These are phyloP conservation scores for Bonia amplexicaulis DNA, from an alignment of 176 grass and related monocot species.

Conservation along the genomic window DNA sequence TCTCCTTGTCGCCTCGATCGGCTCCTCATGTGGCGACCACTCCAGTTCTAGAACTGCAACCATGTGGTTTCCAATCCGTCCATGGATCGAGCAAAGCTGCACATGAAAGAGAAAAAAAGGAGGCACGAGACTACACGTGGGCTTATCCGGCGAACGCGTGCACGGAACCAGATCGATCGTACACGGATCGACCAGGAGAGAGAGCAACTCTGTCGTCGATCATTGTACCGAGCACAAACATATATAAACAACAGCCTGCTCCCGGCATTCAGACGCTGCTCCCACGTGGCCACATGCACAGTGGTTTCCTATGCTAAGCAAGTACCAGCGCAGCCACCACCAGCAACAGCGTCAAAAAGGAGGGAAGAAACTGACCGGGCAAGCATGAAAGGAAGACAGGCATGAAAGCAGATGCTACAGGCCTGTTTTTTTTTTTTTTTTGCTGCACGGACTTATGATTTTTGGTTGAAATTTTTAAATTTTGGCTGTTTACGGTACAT, in stretches of 20 bases:
- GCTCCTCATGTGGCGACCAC: conserved; percentile 8
- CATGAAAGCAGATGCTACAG: no score
- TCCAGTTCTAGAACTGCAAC: neutral
- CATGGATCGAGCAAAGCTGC: neutral
- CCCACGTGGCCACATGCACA: conserved; percentile 13
- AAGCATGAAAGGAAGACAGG: neutral
- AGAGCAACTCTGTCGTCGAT: neutral
- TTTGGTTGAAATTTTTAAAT: no score
- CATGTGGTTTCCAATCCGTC: neutral
- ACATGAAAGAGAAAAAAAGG: neutral
- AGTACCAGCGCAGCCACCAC: neutral
- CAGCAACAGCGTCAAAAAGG: neutral
- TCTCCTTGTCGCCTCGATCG: neutral
- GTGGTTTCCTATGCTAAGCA: neutral
- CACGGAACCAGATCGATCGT: neutral
- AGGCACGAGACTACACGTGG: neutral
- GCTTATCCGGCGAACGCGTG: neutral
- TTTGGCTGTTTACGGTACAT: no score
- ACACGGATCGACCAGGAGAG: neutral
- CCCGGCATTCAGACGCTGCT: conserved; percentile 15
- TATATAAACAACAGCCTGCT: neutral
- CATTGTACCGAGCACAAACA: neutral
- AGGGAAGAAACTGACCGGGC: neutral
- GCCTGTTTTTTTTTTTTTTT: no score
- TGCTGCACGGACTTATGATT: no score